Evolutionary conservation across 192 early-diverging fungal genomes (phyloP), one percentile per base, ranked within the genome.

Genomic region (Paraglomus occultum): DNA sequence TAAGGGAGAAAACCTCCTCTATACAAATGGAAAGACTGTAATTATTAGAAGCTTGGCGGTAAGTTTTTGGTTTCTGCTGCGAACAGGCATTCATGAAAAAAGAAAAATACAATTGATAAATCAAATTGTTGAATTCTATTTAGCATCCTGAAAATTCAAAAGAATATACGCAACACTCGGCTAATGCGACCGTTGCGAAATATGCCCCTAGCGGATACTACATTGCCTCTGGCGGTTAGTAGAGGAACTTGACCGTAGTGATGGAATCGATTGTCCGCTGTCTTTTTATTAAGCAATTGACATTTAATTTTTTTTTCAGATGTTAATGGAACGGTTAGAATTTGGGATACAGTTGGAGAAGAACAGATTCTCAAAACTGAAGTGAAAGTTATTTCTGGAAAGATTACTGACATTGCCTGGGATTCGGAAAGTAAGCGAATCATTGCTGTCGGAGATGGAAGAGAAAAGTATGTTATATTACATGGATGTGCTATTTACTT

Each of bases 401-500:
- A 81, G 62, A 83, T 99, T 60, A 91, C 83, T 71, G 97, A 99
- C 74, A 72, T 99, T 53, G 88, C 89, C 6, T 99, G 97, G 97
- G 95, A 97, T 83, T 81, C 81, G 54, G 97, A 99, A 68, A 94
- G 91, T 82, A 93, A 99, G 81, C 87, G 97, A 23, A 77, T 99
- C n/a, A 89, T 99, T 76, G 97, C 91, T 20, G 97, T 96, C 4
- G 97, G 97, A 54, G 92, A 95, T 53, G 97, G 97, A 59, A 93
- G 87, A 75, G 93, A 93, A 71, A 80, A 79, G 83, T 90, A 84
- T 8, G 60, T 70, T 48, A 47, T 43, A n/a, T 12, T 38, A 11
- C 61, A n/a, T 42, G 55, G 20, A 49, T 73, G 15, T 5, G 11
- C 20, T 57, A 63, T 63, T 47, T n/a, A 9, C 61, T 42, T 12